phyloP scores from a whole-genome alignment of 1,284 basidiomycete species.

The Ceratobasidium sp. region DNA sequence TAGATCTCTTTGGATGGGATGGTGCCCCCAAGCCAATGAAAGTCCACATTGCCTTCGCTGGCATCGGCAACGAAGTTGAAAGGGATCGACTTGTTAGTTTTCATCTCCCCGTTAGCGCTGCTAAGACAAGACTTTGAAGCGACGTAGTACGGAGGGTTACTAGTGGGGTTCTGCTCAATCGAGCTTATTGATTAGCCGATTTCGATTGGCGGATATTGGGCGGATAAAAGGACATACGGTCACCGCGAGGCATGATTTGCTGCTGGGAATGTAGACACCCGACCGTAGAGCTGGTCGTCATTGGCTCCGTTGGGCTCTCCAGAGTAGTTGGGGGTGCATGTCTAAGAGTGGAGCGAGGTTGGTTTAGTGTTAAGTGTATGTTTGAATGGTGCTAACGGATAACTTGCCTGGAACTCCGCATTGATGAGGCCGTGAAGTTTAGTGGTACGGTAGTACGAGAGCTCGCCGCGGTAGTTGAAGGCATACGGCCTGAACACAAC shows the following conservation, averaged over 20 bases:
- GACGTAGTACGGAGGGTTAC: constrained; percentile 5
- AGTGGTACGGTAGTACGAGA: not conserved
- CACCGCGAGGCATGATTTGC: not conserved
- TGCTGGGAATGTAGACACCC: not conserved
- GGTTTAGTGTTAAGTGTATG: not conserved
- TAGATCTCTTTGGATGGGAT: not conserved
- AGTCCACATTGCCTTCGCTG: not conserved
- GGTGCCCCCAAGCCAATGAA: not conserved
- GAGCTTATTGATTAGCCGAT: not conserved
- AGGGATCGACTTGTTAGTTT: not conserved
- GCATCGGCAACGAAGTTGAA: not conserved
- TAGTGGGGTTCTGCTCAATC: not conserved
- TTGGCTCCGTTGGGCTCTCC: not conserved
- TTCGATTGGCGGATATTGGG: not conserved
- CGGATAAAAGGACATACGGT: not conserved
- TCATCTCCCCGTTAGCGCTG: not conserved
- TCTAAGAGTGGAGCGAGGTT: not conserved
- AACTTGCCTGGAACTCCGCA: constrained; percentile 10
- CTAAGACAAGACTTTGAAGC: not conserved
- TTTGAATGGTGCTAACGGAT: not conserved
- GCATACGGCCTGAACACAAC: not conserved
- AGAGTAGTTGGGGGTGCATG: not conserved
- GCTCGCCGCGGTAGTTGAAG: constrained; percentile 4
- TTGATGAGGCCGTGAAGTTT: not conserved
- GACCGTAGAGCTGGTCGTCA: not conserved